phyloP scores from a whole-genome alignment of 2,329 filamentous ascomycete genomes.

The Erysiphe pulchra region DNA sequence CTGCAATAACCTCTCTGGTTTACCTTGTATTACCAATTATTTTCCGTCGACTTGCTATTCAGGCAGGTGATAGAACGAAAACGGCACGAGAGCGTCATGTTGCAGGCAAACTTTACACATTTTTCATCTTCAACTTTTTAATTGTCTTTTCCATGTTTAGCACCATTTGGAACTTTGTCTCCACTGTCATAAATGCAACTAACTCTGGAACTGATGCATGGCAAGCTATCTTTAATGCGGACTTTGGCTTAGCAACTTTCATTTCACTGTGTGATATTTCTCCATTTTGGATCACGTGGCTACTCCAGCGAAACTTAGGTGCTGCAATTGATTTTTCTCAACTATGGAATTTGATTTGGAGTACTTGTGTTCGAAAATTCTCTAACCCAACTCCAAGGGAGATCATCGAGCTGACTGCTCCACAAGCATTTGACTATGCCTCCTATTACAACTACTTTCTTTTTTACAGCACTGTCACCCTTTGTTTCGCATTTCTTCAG shows the following conservation, averaged over 20 bases:
- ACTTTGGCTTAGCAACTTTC: slow-evolving; percentile 40
- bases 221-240: slow-evolving; percentile 36
- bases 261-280: slow-evolving; percentile 58
- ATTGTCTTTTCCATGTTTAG: slow-evolving; percentile 85
- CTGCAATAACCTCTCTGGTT: slow-evolving; percentile 63
- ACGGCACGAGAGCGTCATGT: slow-evolving; percentile 82
- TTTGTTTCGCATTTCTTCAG: slow-evolving; percentile 67
- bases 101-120: slow-evolving; percentile 68
- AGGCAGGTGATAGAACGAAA: slow-evolving; percentile 73
- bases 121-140: slow-evolving; percentile 95
- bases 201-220: slow-evolving; percentile 33
- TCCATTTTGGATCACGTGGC: slow-evolving; percentile 81
- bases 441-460: slow-evolving; percentile 97
- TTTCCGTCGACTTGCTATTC: slow-evolving; percentile 65
- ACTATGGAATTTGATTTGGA: slow-evolving; percentile 57
- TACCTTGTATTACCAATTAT: slow-evolving; percentile 76
- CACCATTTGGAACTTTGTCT: slow-evolving; percentile 49
- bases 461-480: slow-evolving; percentile 72
- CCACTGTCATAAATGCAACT: slow-evolving; percentile 33
- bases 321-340: slow-evolving; percentile 88
- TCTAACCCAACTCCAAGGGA: slow-evolving; percentile 71
- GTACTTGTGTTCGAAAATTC: slow-evolving; percentile 66
- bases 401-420: slow-evolving; percentile 77
- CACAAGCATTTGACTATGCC: slow-evolving; percentile 80
- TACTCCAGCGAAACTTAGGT: slow-evolving; percentile 78